Evolutionary conservation across 495 filamentous ascomycete genomes (phyloP), one percentile per base, ranked within the genome.

Genomic region (Xylaria longipes): DNA sequence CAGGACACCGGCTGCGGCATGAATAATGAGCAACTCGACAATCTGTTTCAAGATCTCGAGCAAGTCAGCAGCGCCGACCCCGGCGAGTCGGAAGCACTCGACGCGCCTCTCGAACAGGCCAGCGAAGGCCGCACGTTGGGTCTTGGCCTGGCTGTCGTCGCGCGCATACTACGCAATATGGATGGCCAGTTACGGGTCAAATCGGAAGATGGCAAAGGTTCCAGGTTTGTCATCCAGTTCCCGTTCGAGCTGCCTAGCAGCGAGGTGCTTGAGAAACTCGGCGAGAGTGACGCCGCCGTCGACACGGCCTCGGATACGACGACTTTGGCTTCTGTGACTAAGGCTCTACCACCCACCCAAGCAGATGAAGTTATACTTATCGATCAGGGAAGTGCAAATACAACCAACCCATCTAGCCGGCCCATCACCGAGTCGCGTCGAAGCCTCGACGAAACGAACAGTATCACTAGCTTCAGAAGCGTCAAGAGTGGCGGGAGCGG

Each of bases 171-270:
- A 27, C 87, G 89, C n/a, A 97, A 93, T 74, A 95, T 97, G 91
- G 90, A 95, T 66, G 95, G 95, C 0, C 95, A 97, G 71, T 80
- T 98, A 25, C 88, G 93, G 29, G 84, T 98, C 7, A 97, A 94
- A 73, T 97, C 94, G 0, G 94, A 97, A 78, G 88, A 91, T 78
- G 92, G 93, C 0, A 93, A 92, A 75, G 95, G 95, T 1, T 95
- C 94, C 39, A 87, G 92, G 37, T 97, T 98, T 74, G 86, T 91
- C 25, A 88, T 95, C 17, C 88, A 89, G 68, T 76, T 95, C 46
- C 90, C 89, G 5, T 93, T 95, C 68, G 82, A 88, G 8, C 73
- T 94, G 5, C 89, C 91, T 0, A 77, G 82, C 2, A 82, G 84
- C 9, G 84, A 86, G 43, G 68, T 75, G 11, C 71, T 77, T 20